Conservation (phyloP, 768 basidiomycete genomes). For the Goffeauzyma gilvescens region DNA sequence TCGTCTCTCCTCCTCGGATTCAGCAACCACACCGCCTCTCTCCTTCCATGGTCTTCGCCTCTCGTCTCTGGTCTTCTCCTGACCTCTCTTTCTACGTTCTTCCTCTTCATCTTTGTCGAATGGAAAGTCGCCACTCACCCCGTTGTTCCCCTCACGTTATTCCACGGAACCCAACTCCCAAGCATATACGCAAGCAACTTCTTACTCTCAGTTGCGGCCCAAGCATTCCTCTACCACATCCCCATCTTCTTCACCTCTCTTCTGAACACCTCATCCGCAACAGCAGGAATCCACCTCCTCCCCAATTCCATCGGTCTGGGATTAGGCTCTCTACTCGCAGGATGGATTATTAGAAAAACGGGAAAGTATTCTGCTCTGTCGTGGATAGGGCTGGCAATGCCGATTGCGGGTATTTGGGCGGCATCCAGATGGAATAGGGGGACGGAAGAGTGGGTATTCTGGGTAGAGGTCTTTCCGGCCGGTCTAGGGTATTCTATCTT, state of each 20-base stretch:
- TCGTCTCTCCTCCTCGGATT: constrained; percentile 27
- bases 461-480: constrained; percentile 20
- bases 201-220: constrained; percentile 20
- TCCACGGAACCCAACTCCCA: constrained; percentile 18
- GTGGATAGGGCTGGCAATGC: constrained; percentile 16
- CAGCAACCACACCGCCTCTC: constrained; percentile 29
- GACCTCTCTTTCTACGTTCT: constrained; percentile 6
- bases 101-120: constrained; percentile 18
- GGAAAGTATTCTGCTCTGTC: constrained; percentile 20
- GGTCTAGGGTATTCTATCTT: constrained; percentile 28
- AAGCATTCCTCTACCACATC: constrained; percentile 24
- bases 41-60: constrained; percentile 25
- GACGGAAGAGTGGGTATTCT: constrained; percentile 22
- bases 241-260: constrained; percentile 30
- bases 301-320: constrained; percentile 25
- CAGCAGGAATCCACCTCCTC: constrained; percentile 23
- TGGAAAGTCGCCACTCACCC: constrained; percentile 17
- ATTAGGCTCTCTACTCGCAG: constrained; percentile 24
- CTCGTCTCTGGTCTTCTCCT: constrained; percentile 26
- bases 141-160: constrained; percentile 21
- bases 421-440: constrained; percentile 20
- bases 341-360: constrained; percentile 24
- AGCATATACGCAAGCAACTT: constrained; percentile 24
- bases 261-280: constrained; percentile 23
- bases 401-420: constrained; percentile 14